Evolutionary conservation across 345 rosid species (phyloP).

Genomic region (Arabidopsis arenosa): DNA sequence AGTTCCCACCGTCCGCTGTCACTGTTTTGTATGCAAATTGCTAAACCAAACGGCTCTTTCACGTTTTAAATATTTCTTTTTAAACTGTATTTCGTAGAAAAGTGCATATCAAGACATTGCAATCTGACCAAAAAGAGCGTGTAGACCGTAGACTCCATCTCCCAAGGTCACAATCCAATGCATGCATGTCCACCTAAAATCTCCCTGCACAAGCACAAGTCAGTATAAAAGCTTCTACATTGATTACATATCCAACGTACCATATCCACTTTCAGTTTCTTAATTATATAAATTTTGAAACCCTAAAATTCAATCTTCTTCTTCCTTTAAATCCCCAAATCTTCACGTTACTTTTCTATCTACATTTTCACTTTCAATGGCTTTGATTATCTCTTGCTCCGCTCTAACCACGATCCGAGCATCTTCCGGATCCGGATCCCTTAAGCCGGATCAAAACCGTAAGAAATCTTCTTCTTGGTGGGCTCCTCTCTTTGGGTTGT

Average conservation of each 20-base stretch:
- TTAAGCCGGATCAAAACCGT: slow-evolving; percentile 34
- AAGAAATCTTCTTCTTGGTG: slow-evolving; percentile 57
- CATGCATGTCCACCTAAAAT: neutral
- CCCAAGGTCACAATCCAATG: neutral
- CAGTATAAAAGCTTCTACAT: too few relatives aligned
- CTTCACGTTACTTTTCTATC: neutral
- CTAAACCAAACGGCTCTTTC: slow-evolving; percentile 23
- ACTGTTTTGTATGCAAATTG: neutral
- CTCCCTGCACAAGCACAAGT: slow-evolving; percentile 2
- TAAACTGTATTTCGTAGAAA: neutral
- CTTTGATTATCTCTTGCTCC: slow-evolving; percentile 48
- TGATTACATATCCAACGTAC: neutral
- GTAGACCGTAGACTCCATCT: slow-evolving; percentile 34
- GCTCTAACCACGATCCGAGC: slow-evolving; percentile 51
- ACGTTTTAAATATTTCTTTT: neutral
- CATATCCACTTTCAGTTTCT: neutral
- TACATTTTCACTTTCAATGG: slow-evolving; percentile 45
- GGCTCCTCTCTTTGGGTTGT: slow-evolving; percentile 69
- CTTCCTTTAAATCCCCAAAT: slow-evolving; percentile 8
- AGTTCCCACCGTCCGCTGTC: neutral
- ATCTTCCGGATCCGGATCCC: slow-evolving; percentile 43
- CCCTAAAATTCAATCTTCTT: neutral
- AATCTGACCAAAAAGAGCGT: slow-evolving; percentile 29
- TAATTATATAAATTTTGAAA: neutral
- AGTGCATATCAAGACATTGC: slow-evolving; percentile 17